Conservation (phyloP, 2,329 filamentous ascomycete species). For the Bimuria novae-zelandiae region DNA sequence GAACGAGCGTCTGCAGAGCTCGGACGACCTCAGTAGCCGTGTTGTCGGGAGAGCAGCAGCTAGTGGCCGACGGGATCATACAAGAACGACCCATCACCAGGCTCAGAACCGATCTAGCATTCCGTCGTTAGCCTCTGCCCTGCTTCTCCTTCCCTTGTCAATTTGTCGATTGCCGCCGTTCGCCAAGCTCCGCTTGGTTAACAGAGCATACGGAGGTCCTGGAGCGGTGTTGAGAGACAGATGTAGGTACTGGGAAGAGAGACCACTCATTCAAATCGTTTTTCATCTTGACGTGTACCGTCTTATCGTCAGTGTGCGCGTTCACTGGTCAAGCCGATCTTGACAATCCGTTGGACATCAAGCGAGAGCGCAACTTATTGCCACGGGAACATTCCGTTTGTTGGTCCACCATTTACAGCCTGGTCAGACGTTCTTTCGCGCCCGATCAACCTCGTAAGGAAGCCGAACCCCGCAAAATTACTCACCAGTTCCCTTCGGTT, state of each 20-base stretch:
- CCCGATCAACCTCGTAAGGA: conserved; percentile 12
- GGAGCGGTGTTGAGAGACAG: neutral
- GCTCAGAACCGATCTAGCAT: conserved; percentile 18
- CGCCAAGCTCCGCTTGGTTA: neutral
- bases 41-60: conserved; percentile 28
- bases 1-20: conserved; percentile 36
- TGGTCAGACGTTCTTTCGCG: conserved; percentile 15
- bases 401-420: conserved; percentile 20
- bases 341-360: conserved; percentile 27
- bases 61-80: conserved; percentile 25
- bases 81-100: conserved; percentile 18
- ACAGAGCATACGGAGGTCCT: neutral
- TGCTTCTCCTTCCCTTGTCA: conserved; percentile 5
- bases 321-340: conserved; percentile 22
- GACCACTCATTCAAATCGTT: conserved; percentile 1
- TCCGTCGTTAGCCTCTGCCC: conserved; percentile 17
- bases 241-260: conserved; percentile 1
- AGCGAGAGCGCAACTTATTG: conserved; percentile 24
- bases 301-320: conserved; percentile 20
- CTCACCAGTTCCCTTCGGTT: neutral
- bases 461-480: neutral
- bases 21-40: conserved; percentile 38
- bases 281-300: conserved; percentile 20
- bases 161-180: neutral
- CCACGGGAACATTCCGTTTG: conserved; percentile 32